A percentile compares a stretch with the other conserved stretches of the same genome.
Evolutionary conservation across 2,329 filamentous ascomycete genomes (phyloP).

Genomic region (Albifimbria verrucaria): DNA sequence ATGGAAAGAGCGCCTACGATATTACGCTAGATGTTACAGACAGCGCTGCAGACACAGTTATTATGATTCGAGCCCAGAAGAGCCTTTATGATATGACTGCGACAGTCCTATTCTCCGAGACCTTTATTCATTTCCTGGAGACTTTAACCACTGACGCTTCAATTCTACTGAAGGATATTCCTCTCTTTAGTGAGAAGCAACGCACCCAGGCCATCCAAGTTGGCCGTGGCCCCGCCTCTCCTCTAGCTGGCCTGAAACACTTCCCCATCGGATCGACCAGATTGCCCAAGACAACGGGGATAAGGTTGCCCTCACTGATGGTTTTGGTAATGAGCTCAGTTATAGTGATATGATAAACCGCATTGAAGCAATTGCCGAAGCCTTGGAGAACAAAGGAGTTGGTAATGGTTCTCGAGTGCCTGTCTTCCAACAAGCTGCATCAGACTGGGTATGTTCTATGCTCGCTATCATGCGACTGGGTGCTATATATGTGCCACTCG

Average conservation of each 20-base stretch:
- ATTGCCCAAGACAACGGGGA: conserved; percentile 18
- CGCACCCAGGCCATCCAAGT: conserved; percentile 1
- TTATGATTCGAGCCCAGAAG: conserved; percentile 20
- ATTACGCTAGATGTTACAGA: conserved; percentile 35
- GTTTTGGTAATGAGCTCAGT: conserved; percentile 18
- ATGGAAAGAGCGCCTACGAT: conserved; percentile 23
- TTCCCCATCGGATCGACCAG: conserved; percentile 32
- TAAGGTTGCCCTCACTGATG: conserved; percentile 15
- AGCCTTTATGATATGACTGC: conserved; percentile 20
- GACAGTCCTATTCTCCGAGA: conserved; percentile 5
- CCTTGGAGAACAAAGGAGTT: conserved; percentile 12
- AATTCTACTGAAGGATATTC: conserved; percentile 1
- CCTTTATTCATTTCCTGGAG: conserved; percentile 16
- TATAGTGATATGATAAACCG: conserved; percentile 31
- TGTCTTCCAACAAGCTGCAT: conserved; percentile 35
- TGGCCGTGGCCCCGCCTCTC: too few species aligned
- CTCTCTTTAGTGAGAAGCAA: conserved; percentile 5
- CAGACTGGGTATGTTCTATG: conserved; percentile 32
- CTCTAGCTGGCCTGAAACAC: conserved; percentile 28
- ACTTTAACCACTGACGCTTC: conserved; percentile 12
- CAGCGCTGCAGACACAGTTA: conserved; percentile 9
- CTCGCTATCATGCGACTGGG: conserved; percentile 38
- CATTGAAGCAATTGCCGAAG: conserved; percentile 27
- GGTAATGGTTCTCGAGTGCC: conserved; percentile 22
- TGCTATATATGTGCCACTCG: conserved; percentile 35